Evolutionary conservation across 1,284 basidiomycete species (phyloP).

Genomic region (Tilletia indica): DNA sequence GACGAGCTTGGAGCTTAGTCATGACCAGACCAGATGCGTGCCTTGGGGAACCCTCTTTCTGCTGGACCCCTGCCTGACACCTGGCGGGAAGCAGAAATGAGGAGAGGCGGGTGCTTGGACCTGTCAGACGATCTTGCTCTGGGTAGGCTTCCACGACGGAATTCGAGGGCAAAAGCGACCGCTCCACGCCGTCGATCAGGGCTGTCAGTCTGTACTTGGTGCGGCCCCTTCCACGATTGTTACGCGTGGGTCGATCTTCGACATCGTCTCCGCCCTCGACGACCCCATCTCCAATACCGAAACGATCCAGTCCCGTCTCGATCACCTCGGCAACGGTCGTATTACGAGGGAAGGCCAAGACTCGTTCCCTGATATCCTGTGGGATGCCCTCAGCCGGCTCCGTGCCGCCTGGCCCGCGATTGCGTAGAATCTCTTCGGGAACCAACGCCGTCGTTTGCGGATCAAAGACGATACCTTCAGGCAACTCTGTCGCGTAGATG

Average conservation of each 20-base stretch:
- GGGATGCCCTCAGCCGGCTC: conserved; percentile 27
- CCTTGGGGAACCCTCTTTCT: too few species aligned
- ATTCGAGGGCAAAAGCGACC: conserved; percentile 33
- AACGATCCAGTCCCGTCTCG: conserved; percentile 82
- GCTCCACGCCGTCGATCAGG: conserved; percentile 28
- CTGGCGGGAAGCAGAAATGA: too few species aligned
- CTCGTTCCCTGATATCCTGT: conserved; percentile 39
- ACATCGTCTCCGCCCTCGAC: conserved; percentile 97
- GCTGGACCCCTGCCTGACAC: too few species aligned
- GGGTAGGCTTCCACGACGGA: conserved; percentile 72
- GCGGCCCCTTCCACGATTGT: conserved; percentile 69
- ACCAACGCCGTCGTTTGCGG: conserved; percentile 85
- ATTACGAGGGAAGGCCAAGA: conserved; percentile 73
- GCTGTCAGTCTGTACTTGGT: conserved; percentile 74
- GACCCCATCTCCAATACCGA: conserved; percentile 89
- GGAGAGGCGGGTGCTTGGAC: too few species aligned
- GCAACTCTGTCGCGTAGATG: conserved; percentile 83
- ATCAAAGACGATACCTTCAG: conserved; percentile 89
- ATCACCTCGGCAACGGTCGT: conserved; percentile 94
- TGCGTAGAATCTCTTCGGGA: conserved; percentile 29
- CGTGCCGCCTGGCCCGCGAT: conserved; percentile 24
- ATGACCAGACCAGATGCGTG: too few species aligned
- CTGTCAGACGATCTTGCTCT: conserved; percentile 58
- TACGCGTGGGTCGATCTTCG: conserved; percentile 79
- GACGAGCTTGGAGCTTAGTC: too few species aligned